Conservation (phyloP, 495 filamentous ascomycete species). For the Lasiosphaeriaceae sp. region DNA sequence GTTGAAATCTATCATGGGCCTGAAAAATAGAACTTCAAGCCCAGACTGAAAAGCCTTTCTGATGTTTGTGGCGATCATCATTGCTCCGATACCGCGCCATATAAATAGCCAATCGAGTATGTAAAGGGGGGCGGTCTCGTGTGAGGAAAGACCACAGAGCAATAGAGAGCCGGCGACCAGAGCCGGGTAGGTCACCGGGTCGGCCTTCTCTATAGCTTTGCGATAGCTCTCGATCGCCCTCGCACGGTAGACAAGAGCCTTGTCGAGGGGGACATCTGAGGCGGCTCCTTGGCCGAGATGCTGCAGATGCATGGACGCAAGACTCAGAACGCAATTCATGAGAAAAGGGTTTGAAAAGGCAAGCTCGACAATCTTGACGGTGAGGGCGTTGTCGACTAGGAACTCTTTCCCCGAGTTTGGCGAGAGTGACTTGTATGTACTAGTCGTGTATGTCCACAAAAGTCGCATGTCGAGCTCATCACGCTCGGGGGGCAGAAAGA, state of each 20-base stretch:
- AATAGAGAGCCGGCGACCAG: constrained; percentile 40
- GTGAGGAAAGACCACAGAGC: constrained; percentile 36
- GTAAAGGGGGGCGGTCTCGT: constrained; percentile 33
- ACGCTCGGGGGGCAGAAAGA: constrained; percentile 26
- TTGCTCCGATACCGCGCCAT: constrained; percentile 43
- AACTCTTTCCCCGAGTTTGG: constrained; percentile 26
- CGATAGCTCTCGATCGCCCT: constrained; percentile 43
- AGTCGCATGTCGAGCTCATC: constrained; percentile 38
- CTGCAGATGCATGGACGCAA: constrained; percentile 34
- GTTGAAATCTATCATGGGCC: constrained; percentile 36
- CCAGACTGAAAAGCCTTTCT: constrained; percentile 25
- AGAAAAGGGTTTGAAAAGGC: constrained; percentile 46
- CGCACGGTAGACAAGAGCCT: constrained; percentile 34
- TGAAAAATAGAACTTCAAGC: constrained; percentile 32
- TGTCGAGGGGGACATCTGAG: constrained; percentile 8
- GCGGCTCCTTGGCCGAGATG: constrained; percentile 7
- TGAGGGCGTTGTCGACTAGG: constrained; percentile 34
- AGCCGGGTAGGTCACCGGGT: constrained; percentile 36
- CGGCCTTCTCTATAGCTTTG: constrained; percentile 35
- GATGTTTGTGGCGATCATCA: constrained; percentile 31
- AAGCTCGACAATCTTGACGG: constrained; percentile 40
- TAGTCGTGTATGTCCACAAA: constrained; percentile 39
- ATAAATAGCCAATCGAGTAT: constrained; percentile 44
- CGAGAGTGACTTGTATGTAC: constrained; percentile 36
- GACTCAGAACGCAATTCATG: constrained; percentile 47